phyloP scores from a whole-genome alignment of 179 eudicot species.

The Camellia oleifera region DNA sequence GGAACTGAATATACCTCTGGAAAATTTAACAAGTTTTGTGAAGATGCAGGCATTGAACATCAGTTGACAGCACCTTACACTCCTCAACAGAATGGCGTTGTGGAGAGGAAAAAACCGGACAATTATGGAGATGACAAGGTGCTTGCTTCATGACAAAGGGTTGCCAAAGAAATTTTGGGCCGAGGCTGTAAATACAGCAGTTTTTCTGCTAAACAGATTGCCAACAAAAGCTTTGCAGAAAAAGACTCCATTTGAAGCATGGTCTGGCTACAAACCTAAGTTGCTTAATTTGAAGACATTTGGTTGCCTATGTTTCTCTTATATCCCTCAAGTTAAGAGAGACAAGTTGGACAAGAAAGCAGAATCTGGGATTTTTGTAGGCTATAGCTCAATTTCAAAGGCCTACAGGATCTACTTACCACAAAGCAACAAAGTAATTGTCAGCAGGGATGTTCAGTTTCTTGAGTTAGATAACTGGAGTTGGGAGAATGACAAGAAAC shows the following conservation, averaged over 20 bases:
- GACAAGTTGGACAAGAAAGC: too few species aligned
- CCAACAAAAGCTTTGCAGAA: too few species aligned
- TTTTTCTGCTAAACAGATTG: too few species aligned
- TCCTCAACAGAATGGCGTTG: constrained; percentile 8
- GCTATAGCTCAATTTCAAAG: too few species aligned
- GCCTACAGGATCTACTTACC: too few species aligned
- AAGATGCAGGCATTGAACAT: constrained; percentile 15
- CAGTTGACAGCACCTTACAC: constrained; percentile 19
- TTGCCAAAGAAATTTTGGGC: neutral
- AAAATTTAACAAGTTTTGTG: constrained; percentile 15
- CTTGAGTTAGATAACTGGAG: neutral
- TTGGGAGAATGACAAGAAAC: neutral
- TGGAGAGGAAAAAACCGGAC: constrained; percentile 1
- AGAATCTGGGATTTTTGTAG: too few species aligned
- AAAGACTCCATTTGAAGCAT: too few species aligned
- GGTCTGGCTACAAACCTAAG: too few species aligned
- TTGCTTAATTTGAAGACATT: too few species aligned
- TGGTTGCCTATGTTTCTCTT: too few species aligned
- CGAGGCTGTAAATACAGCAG: too few species aligned
- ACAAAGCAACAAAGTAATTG: neutral
- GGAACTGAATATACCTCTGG: constrained; percentile 14
- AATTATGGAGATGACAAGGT: constrained; percentile 9
- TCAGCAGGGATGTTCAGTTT: neutral
- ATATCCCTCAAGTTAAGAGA: too few species aligned
- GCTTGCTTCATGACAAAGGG: neutral